phyloP scores from a whole-genome alignment of 2,329 filamentous ascomycete genomes.

The Pseudogymnoascus sp. region DNA sequence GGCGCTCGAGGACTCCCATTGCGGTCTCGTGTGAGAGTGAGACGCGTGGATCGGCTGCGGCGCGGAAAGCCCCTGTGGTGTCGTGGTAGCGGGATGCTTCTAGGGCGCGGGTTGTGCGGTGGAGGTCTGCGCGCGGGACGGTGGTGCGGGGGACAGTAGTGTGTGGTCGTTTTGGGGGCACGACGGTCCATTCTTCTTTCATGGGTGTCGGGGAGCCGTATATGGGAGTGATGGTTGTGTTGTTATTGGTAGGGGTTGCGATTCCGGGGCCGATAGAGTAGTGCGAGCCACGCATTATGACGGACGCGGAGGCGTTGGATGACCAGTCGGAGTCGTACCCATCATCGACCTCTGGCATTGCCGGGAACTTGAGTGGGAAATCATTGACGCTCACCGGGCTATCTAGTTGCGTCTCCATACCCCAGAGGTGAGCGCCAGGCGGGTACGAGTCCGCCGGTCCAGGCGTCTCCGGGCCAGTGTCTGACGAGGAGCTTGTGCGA shows the following conservation, averaged over 20 bases:
- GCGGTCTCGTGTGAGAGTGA: constrained; percentile 22
- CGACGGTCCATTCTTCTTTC: constrained; percentile 21
- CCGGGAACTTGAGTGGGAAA: constrained; percentile 2
- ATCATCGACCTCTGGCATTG: neutral
- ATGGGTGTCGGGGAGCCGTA: constrained; percentile 13
- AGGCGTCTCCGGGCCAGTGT: constrained; percentile 37
- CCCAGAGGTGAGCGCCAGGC: constrained; percentile 24
- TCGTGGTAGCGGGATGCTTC: constrained; percentile 36
- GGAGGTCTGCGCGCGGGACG: constrained; percentile 25
- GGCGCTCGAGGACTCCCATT: constrained; percentile 18
- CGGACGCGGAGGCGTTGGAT: constrained; percentile 11
- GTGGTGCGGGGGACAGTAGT: constrained; percentile 10
- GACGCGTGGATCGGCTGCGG: constrained; percentile 27
- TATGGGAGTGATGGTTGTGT: constrained; percentile 15
- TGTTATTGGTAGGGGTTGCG: constrained; percentile 24
- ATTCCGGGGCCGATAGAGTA: constrained; percentile 18
- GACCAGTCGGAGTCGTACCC: constrained; percentile 9
- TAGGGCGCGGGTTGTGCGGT: constrained; percentile 35
- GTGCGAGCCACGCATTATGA: constrained; percentile 14
- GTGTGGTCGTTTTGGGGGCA: constrained; percentile 11
- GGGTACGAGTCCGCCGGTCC: constrained; percentile 20
- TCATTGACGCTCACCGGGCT: constrained; percentile 20
- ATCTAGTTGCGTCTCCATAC: constrained; percentile 21
- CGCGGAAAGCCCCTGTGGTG: constrained; percentile 38
- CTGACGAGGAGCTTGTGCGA: constrained; percentile 40